Conservation (phyloP, 2,329 filamentous ascomycete genomes). For the Cladosporium oxysporum region DNA sequence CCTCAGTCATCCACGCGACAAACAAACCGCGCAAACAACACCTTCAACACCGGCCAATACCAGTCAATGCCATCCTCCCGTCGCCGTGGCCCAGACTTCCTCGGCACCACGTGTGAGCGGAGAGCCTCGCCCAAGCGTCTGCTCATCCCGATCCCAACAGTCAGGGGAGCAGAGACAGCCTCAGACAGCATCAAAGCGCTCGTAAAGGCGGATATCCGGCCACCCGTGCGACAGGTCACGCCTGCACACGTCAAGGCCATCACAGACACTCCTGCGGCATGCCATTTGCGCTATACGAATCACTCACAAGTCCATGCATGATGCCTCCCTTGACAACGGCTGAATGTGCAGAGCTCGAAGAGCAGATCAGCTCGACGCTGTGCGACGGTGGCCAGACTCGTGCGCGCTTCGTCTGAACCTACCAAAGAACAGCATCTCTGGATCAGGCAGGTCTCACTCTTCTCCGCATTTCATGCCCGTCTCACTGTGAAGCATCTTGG, state of each 20-base stretch:
- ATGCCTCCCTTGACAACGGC: not conserved
- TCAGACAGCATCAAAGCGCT: slow-evolving; percentile 13
- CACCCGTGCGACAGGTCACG: not conserved
- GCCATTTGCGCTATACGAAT: not conserved
- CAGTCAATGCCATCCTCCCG: not conserved
- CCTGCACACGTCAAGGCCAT: not conserved
- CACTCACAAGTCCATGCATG: not conserved
- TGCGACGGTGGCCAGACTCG: not conserved
- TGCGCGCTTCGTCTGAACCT: slow-evolving; percentile 2
- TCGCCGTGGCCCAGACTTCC: slow-evolving; percentile 10
- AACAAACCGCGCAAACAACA: not conserved
- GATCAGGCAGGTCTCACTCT: slow-evolving; percentile 6
- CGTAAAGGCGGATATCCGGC: not conserved
- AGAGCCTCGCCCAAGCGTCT: slow-evolving; percentile 12
- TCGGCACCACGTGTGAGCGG: slow-evolving; percentile 5
- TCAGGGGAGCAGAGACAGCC: slow-evolving; percentile 15
- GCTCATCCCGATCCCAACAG: not conserved
- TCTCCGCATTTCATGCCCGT: slow-evolving; percentile 3
- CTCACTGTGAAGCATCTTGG: slow-evolving; percentile 13
- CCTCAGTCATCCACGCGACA: not conserved
- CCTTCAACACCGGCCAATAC: not conserved
- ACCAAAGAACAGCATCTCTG: not conserved
- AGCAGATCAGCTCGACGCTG: not conserved
- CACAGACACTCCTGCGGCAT: not conserved
- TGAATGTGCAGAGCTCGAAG: not conserved